Conservation (phyloP, 345 rosid species). For the Moricandia arvensis region DNA sequence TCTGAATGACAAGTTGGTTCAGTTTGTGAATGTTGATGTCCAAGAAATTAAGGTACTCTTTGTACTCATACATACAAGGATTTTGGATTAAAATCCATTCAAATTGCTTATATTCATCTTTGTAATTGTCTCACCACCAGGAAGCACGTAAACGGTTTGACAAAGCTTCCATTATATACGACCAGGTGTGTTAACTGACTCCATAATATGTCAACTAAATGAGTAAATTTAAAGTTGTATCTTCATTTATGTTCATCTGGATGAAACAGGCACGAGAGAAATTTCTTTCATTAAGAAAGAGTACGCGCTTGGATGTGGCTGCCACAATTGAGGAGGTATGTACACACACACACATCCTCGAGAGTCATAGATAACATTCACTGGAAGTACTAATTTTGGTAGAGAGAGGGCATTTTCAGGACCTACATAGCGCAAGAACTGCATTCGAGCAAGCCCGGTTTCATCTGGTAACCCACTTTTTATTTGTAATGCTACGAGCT, state of each 20-base stretch:
- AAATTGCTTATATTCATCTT: neutral
- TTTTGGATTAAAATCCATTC: neutral
- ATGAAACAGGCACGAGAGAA: slow-evolving; percentile 72
- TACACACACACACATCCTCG: slow-evolving; percentile 8
- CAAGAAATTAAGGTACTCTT: slow-evolving; percentile 61
- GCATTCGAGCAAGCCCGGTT: slow-evolving; percentile 76
- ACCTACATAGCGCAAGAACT: slow-evolving; percentile 58
- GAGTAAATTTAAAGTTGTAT: neutral
- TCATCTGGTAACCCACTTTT: slow-evolving; percentile 47
- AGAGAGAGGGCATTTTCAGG: slow-evolving; percentile 56
- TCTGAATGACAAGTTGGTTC: slow-evolving; percentile 57
- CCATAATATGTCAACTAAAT: neutral
- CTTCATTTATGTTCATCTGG: slow-evolving; percentile 10
- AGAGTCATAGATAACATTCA: slow-evolving; percentile 31
- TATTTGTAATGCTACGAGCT: neutral
- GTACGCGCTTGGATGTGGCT: slow-evolving; percentile 67
- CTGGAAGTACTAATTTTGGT: slow-evolving; percentile 42
- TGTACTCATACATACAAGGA: neutral
- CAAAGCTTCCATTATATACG: slow-evolving; percentile 63
- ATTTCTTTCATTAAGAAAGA: slow-evolving; percentile 72
- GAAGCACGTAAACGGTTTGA: slow-evolving; percentile 81
- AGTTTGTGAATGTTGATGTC: slow-evolving; percentile 55
- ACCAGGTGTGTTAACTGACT: slow-evolving; percentile 50
- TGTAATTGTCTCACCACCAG: slow-evolving; percentile 33
- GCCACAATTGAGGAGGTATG: slow-evolving; percentile 68